Evolutionary conservation across 768 basidiomycete genomes (phyloP).

Genomic region (Dendrothele bispora): DNA sequence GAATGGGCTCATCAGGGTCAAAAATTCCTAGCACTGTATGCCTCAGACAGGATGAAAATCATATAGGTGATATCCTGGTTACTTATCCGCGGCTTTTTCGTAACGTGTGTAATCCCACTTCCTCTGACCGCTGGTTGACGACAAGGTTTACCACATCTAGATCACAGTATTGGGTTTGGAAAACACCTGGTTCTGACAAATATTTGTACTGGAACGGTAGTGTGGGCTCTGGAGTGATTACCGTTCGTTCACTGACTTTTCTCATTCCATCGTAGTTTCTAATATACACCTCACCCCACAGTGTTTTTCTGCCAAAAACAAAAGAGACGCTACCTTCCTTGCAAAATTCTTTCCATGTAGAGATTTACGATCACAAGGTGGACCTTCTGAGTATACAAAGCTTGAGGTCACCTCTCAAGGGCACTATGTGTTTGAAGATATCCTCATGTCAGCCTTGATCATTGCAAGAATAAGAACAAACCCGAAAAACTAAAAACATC

Average conservation of each 20-base stretch:
- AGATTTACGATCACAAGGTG: constrained; percentile 33
- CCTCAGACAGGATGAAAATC: constrained; percentile 36
- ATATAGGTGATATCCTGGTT: constrained; percentile 34
- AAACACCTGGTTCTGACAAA: constrained; percentile 23
- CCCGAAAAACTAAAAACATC: constrained; percentile 15
- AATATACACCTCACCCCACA: constrained; percentile 10
- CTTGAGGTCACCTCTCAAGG: constrained; percentile 39
- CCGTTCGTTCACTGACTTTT: constrained; percentile 9
- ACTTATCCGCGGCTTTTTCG: constrained; percentile 33
- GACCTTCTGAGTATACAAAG: constrained; percentile 30
- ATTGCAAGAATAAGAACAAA: constrained; percentile 41
- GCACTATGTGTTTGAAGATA: constrained; percentile 41
- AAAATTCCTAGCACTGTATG: constrained; percentile 33
- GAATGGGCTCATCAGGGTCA: constrained; percentile 28
- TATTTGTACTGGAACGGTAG: constrained; percentile 36
- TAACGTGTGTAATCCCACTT: constrained; percentile 23
- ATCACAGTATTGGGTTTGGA: constrained; percentile 36
- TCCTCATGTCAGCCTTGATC: constrained; percentile 40
- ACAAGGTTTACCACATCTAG: constrained; percentile 4
- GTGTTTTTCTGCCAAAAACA: constrained; percentile 43
- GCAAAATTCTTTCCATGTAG: constrained; percentile 39
- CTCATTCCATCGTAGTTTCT: background rate
- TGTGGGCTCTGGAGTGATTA: constrained; percentile 22
- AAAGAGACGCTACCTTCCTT: constrained; percentile 28
- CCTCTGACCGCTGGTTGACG: background rate